A percentile compares a stretch with the other conserved stretches of the same genome.
Conservation (phyloP, 2,329 filamentous ascomycete genomes). For the Diaporthe capsici region DNA sequence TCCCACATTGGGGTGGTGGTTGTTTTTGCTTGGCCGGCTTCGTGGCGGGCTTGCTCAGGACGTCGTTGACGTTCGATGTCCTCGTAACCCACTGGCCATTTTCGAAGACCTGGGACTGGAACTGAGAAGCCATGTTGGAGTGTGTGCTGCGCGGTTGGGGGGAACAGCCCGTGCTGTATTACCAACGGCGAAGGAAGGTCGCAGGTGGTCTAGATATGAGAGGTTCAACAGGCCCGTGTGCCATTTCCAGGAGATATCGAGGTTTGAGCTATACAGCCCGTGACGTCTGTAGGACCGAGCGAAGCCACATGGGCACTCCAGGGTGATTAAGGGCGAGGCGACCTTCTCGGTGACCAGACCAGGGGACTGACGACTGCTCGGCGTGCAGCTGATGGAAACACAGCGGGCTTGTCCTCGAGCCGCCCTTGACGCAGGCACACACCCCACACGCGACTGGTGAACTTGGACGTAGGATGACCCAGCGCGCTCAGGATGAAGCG, state of each 20-base stretch:
- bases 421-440: slow-evolving; percentile 18
- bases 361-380: slow-evolving; percentile 9
- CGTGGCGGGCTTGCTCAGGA: slow-evolving; percentile 56
- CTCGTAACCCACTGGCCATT: slow-evolving; percentile 71
- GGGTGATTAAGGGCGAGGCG: slow-evolving; percentile 20
- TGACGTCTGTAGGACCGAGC: slow-evolving; percentile 27
- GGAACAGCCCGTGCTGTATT: slow-evolving; percentile 32
- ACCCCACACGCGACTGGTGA: slow-evolving; percentile 8
- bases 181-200: slow-evolving; percentile 31
- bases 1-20: slow-evolving; percentile 71
- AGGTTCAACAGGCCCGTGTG: slow-evolving; percentile 28
- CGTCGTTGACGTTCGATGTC: slow-evolving; percentile 61
- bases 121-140: slow-evolving; percentile 64
- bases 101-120: slow-evolving; percentile 68
- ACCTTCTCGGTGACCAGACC: slow-evolving; percentile 14
- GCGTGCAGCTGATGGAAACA: slow-evolving; percentile 17
- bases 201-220: slow-evolving; percentile 35
- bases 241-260: slow-evolving; percentile 32
- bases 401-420: slow-evolving; percentile 20
- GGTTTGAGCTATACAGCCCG: slow-evolving; percentile 28
- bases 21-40: slow-evolving; percentile 49
- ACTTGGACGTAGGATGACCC: neutral
- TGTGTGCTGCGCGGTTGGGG: slow-evolving; percentile 24
- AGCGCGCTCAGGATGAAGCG: neutral
- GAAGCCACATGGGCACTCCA: slow-evolving; percentile 23